phyloP scores from a whole-genome alignment of 805 yeast species.

The Jamesozyma rosinii region DNA sequence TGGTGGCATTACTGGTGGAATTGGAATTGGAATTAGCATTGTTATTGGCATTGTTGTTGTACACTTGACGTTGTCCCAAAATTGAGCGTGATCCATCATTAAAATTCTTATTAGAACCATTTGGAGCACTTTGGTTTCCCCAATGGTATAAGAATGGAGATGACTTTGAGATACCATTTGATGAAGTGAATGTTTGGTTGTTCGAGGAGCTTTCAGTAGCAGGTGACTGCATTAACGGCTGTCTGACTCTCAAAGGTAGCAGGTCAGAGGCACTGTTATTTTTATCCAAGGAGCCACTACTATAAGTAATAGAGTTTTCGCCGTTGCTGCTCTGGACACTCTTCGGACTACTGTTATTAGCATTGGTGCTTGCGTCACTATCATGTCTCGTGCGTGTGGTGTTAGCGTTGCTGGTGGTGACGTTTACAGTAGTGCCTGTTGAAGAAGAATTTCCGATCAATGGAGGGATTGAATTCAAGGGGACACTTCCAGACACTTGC shows the following conservation, averaged over 20 bases:
- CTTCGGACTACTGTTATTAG: not conserved
- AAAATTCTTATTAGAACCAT: not conserved
- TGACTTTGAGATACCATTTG: constrained; percentile 2
- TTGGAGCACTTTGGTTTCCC: not conserved
- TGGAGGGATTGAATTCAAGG: constrained; percentile 1
- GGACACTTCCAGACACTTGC: not conserved
- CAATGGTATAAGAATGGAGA: constrained; percentile 5
- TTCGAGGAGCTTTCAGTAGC: not conserved
- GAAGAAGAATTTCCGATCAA: not conserved
- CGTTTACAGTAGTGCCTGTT: not conserved
- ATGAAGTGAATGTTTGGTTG: no score
- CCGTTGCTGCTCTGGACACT: not conserved
- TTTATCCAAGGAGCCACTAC: not conserved
- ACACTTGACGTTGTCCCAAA: not conserved
- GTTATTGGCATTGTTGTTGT: no score
- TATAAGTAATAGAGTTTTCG: not conserved
- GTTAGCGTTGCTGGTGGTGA: not conserved
- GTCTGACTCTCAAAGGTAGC: constrained; percentile 1
- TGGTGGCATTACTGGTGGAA: no score
- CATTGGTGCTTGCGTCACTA: not conserved
- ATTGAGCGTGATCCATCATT: not conserved
- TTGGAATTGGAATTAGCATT: not conserved
- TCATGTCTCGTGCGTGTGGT: not conserved
- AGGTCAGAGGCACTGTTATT: not conserved
- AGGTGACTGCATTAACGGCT: not conserved